Percentiles rank a stretch among this genome's conserved stretches.
Conservation (phyloP, 805 yeast genomes). For the Priceomyces castillae region DNA sequence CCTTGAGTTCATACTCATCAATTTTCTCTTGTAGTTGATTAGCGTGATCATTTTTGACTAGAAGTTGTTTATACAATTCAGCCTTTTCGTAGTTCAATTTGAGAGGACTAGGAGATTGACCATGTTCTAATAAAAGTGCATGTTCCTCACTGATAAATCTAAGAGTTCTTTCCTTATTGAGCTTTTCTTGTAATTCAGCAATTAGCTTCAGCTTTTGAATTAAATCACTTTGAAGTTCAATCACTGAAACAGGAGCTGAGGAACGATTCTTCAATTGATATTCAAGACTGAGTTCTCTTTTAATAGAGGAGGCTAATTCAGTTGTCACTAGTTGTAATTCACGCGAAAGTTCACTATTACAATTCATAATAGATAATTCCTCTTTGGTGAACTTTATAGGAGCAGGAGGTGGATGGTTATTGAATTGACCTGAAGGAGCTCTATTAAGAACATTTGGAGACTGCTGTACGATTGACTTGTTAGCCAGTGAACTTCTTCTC, state of each 20-base stretch:
- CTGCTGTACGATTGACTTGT: conserved; percentile 1
- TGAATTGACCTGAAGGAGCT: neutral
- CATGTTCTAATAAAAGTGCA: conserved; percentile 53
- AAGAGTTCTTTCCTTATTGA: conserved; percentile 62
- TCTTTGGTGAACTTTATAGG: conserved; percentile 47
- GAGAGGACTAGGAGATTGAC: conserved; percentile 50
- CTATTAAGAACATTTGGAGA: neutral
- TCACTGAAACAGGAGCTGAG: conserved; percentile 2
- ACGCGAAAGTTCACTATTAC: conserved; percentile 55
- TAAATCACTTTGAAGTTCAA: conserved; percentile 7
- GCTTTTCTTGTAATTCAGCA: conserved; percentile 51
- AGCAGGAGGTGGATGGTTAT: conserved; percentile 6
- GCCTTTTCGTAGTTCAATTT: conserved; percentile 58
- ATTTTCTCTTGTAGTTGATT: conserved; percentile 48
- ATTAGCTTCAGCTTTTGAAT: conserved; percentile 28
- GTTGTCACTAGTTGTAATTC: conserved; percentile 68
- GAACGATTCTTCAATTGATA: conserved; percentile 30
- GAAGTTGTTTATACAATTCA: conserved; percentile 46
- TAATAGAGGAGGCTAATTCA: conserved; percentile 70
- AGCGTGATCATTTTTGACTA: conserved; percentile 47
- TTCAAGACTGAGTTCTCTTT: conserved; percentile 65
- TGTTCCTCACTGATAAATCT: conserved; percentile 73
- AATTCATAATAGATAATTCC: conserved; percentile 59
- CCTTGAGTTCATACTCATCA: conserved; percentile 26
- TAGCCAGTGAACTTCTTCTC: conserved; percentile 7